These are phyloP conservation scores for Syncephalastrum racemosum DNA, from an alignment of 371 early-diverging fungal genomes.

Conservation along the genomic window DNA sequence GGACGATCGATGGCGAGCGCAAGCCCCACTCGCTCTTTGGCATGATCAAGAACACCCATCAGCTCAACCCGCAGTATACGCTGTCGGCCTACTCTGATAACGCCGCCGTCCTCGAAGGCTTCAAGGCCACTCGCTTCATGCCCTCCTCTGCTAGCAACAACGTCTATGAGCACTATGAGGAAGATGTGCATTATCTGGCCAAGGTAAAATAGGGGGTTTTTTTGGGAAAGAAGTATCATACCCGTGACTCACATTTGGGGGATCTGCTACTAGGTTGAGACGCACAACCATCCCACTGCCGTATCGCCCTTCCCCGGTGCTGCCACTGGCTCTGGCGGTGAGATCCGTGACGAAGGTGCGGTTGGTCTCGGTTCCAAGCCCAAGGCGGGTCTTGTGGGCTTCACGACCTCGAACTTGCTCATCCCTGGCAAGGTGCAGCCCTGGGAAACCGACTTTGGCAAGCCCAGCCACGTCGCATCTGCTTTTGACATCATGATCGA, in stretches of 20 bases:
- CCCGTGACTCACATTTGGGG: background rate
- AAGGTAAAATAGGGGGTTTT: conserved; percentile 51
- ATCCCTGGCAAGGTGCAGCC: conserved; percentile 90
- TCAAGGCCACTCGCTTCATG: conserved; percentile 69
- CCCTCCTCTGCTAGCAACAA: conserved; percentile 47
- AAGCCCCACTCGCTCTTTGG: conserved; percentile 84
- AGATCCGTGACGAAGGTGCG: conserved; percentile 98
- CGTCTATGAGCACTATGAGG: conserved; percentile 52
- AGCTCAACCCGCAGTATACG: conserved; percentile 73
- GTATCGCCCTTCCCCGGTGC: conserved; percentile 98
- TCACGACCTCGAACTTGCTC: conserved; percentile 87
- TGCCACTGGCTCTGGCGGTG: conserved; percentile 93
- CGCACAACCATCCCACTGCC: conserved; percentile 98
- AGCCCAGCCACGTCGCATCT: conserved; percentile 88
- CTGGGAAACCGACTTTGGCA: conserved; percentile 89
- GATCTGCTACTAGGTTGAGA: conserved; percentile 78
- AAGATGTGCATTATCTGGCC: conserved; percentile 83
- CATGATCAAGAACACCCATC: conserved; percentile 94
- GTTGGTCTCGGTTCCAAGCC: conserved; percentile 95
- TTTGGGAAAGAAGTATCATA: conserved; percentile 2
- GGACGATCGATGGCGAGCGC: conserved; percentile 89
- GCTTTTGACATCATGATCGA: conserved; percentile 95
- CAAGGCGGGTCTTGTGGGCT: conserved; percentile 93
- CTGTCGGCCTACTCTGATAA: conserved; percentile 97
- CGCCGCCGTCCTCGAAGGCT: conserved; percentile 92